Conservation (phyloP, 2,329 filamentous ascomycete species). For the Didymella sp. region DNA sequence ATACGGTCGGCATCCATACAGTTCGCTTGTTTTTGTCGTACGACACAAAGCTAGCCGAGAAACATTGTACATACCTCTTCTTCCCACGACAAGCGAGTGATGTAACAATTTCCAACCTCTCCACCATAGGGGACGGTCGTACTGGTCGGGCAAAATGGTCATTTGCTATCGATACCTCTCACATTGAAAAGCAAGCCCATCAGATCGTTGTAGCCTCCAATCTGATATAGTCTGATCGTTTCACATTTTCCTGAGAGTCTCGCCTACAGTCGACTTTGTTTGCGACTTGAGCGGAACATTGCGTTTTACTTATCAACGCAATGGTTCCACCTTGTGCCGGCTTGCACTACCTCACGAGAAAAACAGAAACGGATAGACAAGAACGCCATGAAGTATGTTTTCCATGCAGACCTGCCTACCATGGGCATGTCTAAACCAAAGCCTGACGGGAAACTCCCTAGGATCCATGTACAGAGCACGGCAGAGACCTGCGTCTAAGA, state of each 20-base stretch:
- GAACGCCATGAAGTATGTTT: background rate
- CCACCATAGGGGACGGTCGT: background rate
- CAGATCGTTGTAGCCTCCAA: background rate
- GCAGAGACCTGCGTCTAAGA: constrained; percentile 23
- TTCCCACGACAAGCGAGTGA: background rate
- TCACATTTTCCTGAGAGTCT: background rate
- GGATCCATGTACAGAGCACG: constrained; percentile 29
- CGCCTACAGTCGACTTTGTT: too few species aligned
- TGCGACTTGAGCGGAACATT: too few species aligned
- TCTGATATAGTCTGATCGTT: background rate
- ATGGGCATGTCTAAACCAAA: constrained; percentile 7
- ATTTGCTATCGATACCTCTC: background rate
- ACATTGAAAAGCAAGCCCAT: background rate
- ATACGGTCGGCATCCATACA: background rate
- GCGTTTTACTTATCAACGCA: background rate
- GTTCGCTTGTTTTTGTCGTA: constrained; percentile 20
- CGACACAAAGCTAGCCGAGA: constrained; percentile 12
- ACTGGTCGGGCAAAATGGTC: background rate
- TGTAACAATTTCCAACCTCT: background rate
- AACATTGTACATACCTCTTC: background rate
- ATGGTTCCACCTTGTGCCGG: background rate
- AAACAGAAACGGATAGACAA: too few species aligned
- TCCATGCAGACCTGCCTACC: background rate
- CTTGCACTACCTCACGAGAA: background rate
- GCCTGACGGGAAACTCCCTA: constrained; percentile 27